Evolutionary conservation across 2,329 filamentous ascomycete species (phyloP), one percentile per base, ranked within the genome.

Genomic region (Fusarium nodosum): DNA sequence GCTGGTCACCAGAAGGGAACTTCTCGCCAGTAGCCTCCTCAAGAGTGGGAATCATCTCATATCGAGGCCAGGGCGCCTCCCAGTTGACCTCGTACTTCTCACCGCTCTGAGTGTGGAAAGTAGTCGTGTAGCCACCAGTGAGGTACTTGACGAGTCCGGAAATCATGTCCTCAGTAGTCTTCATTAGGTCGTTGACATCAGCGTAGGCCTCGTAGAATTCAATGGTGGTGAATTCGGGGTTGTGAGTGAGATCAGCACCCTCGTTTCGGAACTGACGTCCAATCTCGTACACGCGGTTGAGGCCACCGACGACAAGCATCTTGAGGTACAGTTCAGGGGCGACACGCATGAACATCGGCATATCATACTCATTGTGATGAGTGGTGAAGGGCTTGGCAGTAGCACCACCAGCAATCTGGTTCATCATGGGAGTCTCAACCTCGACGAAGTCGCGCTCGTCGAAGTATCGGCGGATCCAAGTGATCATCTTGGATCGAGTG

Each of bases 361-460:
- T 94, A 80, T 97, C 89, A 53, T 96, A 87, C 55, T 98, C 96
- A 81, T 99, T 99, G 85, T 98, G 96, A 81, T 97, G 92, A 16
- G 96, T 98, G 73, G 92, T 86, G 82, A 99, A 99, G 7, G 96
- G 96, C 84, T 79, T 94, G 62, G 96, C 96, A 2, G 96, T 98
- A 34, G 96, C 96, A 78, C 96, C 96, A 73, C 96, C 97, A 31
- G 96, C 94, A 77, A 97, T 97, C 76, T 92, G 88, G 79, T 97
- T 97, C 88, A 99, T 94, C 89, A 98, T 97, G 7, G 96, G 95
- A 1, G 96, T 99, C 83, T 98, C 93, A 28, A 98, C 94, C 79
- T 97, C 94, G 58, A 94, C 86, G 80, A 99, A 99, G 75, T 95
- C 93, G 56, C 91, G 87, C 73, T 91, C 88, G 75, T 97, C 93